phyloP scores from a whole-genome alignment of 2,329 filamentous ascomycete species.

The Stachybotrys echinatus region DNA sequence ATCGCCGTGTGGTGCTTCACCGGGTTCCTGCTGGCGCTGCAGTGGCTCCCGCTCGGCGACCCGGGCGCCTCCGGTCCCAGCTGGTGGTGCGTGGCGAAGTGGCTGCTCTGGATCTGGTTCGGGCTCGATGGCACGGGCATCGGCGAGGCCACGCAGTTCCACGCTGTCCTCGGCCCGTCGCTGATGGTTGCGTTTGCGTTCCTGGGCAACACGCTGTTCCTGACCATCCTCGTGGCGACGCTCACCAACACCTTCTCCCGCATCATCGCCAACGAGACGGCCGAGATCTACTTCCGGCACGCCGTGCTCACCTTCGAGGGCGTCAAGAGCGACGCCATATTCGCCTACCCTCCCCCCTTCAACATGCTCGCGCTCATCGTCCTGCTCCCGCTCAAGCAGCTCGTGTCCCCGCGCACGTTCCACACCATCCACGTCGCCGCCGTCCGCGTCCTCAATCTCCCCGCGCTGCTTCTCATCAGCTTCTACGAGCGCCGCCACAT shows the following conservation, averaged over 20 bases:
- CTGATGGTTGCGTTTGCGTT: constrained; percentile 70
- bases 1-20: constrained; percentile 65
- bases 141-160: constrained; percentile 50
- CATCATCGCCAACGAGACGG: constrained; percentile 61
- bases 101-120: constrained; percentile 79
- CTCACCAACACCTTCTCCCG: constrained; percentile 67
- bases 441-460: constrained; percentile 58
- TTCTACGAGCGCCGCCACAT: constrained; percentile 52
- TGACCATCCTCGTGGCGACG: constrained; percentile 72
- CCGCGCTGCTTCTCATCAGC: constrained; percentile 55
- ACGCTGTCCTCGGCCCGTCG: constrained; percentile 60
- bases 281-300: constrained; percentile 67
- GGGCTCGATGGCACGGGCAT: constrained; percentile 60
- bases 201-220: constrained; percentile 68
- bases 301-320: constrained; percentile 69
- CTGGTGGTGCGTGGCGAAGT: constrained; percentile 60
- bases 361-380: constrained; percentile 61
- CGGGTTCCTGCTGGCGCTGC: constrained; percentile 64
- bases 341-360: constrained; percentile 64
- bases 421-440: constrained; percentile 66
- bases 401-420: constrained; percentile 60
- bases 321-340: constrained; percentile 67
- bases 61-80: constrained; percentile 21
- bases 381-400: constrained; percentile 60
- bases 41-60: constrained; percentile 48